Conservation (phyloP, 345 rosid genomes). For the Syzygium aromaticum region DNA sequence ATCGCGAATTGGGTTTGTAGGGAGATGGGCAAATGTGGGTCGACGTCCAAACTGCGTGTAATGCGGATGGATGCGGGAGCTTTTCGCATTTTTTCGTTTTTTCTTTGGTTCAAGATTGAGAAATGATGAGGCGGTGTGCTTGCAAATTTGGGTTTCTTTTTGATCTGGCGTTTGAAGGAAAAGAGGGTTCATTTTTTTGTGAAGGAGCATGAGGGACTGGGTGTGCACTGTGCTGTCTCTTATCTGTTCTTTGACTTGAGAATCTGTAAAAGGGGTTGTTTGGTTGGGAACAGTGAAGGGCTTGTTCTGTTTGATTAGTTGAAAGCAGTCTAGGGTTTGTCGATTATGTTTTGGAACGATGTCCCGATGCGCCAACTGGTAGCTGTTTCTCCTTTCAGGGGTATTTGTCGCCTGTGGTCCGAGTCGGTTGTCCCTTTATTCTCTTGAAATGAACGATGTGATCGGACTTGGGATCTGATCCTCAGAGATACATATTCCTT, state of each 20-base stretch:
- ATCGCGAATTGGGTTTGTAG: neutral
- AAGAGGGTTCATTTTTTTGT: neutral
- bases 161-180: neutral
- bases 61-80: neutral
- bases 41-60: neutral
- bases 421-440: slow-evolving; percentile 9
- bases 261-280: neutral
- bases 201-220: neutral
- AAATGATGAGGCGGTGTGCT: neutral
- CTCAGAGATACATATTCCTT: slow-evolving; percentile 7
- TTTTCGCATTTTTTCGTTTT: neutral
- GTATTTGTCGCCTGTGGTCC: neutral
- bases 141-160: neutral
- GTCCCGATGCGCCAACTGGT: neutral
- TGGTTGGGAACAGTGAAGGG: neutral
- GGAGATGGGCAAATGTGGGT: neutral
- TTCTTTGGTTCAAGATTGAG: neutral
- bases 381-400: neutral
- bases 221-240: neutral
- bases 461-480: slow-evolving; percentile 1
- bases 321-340: neutral
- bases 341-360: neutral
- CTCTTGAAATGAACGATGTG: neutral
- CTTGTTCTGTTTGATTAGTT: neutral
- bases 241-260: neutral